Percentiles rank a stretch among this genome's conserved stretches.
phyloP scores from a whole-genome alignment of 2,329 filamentous ascomycete genomes.

The Epichloe elymi region DNA sequence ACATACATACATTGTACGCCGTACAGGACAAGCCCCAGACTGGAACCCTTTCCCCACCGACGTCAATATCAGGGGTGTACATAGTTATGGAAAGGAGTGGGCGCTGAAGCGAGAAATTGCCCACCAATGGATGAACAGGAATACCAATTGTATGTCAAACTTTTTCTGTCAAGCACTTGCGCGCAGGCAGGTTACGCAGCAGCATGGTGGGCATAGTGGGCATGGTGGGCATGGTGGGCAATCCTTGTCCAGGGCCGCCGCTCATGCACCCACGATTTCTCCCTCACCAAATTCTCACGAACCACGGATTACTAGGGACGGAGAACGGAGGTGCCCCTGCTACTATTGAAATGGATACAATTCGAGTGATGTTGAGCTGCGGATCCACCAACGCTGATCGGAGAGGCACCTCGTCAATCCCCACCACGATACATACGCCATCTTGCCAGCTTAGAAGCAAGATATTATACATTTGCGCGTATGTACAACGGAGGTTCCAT shows the following conservation, averaged over 20 bases:
- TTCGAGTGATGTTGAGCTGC: conserved; percentile 6
- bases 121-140: conserved; percentile 2
- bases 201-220: conserved; percentile 4
- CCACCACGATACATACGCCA: conserved; percentile 7
- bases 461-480: not conserved
- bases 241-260: conserved; percentile 7
- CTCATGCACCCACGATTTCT: conserved; percentile 8
- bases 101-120: conserved; percentile 3
- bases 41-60: conserved; percentile 3
- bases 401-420: conserved; percentile 9
- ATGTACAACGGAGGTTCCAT: conserved; percentile 6
- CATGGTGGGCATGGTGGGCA: not conserved
- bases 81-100: conserved; percentile 1
- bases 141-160: conserved; percentile 5
- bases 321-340: conserved; percentile 1
- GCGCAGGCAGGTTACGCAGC: conserved; percentile 6
- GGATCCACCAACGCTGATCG: conserved; percentile 8
- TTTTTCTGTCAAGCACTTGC: conserved; percentile 6
- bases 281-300: conserved; percentile 7
- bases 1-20: too few relatives aligned
- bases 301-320: conserved; percentile 8
- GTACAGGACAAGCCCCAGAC: not conserved
- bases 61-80: conserved; percentile 2
- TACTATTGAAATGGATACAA: conserved; percentile 3
- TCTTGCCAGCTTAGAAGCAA: conserved; percentile 7